These are phyloP conservation scores for Phytophthora pini DNA, from an alignment of 352 stramenopile species.

Conservation along the genomic window DNA sequence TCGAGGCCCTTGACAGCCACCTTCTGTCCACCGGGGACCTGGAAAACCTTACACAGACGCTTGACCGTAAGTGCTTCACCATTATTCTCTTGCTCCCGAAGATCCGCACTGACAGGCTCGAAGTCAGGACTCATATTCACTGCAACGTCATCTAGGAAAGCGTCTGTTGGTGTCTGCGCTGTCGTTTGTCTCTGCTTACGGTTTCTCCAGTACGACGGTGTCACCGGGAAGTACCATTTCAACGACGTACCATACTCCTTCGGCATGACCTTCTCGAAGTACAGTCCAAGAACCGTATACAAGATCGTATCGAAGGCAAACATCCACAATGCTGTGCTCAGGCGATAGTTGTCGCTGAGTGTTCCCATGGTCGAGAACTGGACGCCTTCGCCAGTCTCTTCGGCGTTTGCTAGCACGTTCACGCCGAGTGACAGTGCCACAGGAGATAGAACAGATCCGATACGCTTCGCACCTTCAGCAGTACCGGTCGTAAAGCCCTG, in stretches of 20 bases:
- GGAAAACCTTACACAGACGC: constrained; percentile 79
- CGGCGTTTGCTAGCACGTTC: constrained; percentile 49
- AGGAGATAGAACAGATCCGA: constrained; percentile 56
- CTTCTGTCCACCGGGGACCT: constrained; percentile 80
- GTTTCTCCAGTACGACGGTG: constrained; percentile 42
- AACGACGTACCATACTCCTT: constrained; percentile 87
- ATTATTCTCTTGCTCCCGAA: constrained; percentile 52
- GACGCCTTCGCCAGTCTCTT: constrained; percentile 52
- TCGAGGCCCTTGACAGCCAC: constrained; percentile 87
- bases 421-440: constrained; percentile 71
- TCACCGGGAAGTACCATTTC: constrained; percentile 93
- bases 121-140: neutral
- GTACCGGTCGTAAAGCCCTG: constrained; percentile 36
- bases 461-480: constrained; percentile 38
- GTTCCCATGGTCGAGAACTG: constrained; percentile 43
- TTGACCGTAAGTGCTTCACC: constrained; percentile 65
- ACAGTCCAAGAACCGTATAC: constrained; percentile 89
- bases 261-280: constrained; percentile 92
- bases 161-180: neutral
- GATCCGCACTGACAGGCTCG: constrained; percentile 46
- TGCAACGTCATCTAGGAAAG: neutral
- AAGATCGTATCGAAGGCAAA: constrained; percentile 89
- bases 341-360: constrained; percentile 55
- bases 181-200: constrained; percentile 7
- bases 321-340: constrained; percentile 62